Evolutionary conservation across 2,329 filamentous ascomycete species (phyloP).

Genomic region (Neofusicoccum umdonicola): DNA sequence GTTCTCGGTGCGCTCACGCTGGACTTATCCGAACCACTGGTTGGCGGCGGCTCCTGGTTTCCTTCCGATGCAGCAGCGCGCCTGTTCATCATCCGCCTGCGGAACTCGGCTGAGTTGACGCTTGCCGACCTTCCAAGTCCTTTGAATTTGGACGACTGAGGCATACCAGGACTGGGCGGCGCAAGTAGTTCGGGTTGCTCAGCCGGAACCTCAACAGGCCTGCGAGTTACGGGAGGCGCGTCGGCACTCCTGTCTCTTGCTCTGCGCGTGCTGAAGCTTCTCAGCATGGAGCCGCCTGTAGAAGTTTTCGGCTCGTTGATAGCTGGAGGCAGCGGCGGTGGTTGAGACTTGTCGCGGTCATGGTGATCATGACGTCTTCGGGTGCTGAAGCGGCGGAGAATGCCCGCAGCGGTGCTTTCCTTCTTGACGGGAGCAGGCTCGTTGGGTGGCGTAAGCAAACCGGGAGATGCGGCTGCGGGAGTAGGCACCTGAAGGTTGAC

Average conservation of each 20-base stretch:
- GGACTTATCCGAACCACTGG: conserved; percentile 78
- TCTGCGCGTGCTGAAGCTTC: conserved; percentile 82
- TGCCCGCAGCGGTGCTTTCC: conserved; percentile 79
- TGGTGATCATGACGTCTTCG: conserved; percentile 66
- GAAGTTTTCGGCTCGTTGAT: conserved; percentile 75
- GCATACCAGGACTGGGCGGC: conserved; percentile 64
- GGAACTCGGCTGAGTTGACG: conserved; percentile 82
- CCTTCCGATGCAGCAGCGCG: conserved; percentile 45
- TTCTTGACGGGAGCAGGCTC: conserved; percentile 64
- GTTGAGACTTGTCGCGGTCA: conserved; percentile 54
- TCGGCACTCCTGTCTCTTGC: conserved; percentile 54
- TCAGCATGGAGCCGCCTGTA: conserved; percentile 57
- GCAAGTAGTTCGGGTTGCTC: conserved; percentile 70
- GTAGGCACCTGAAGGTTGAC: conserved; percentile 55
- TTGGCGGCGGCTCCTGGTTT: conserved; percentile 56
- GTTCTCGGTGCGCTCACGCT: conserved; percentile 47
- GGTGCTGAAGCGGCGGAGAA: conserved; percentile 89
- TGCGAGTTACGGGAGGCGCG: conserved; percentile 46
- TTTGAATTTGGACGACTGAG: conserved; percentile 59
- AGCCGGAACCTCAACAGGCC: conserved; percentile 55
- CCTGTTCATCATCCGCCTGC: conserved; percentile 61
- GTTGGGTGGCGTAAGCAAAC: conserved; percentile 55
- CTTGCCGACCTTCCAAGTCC: conserved; percentile 83
- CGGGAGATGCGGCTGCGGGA: conserved; percentile 41
- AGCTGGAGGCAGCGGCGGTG: conserved; percentile 72